These are phyloP conservation scores for Colletotrichum agaves DNA, from an alignment of 2,329 filamentous ascomycete species.

Conservation along the genomic window DNA sequence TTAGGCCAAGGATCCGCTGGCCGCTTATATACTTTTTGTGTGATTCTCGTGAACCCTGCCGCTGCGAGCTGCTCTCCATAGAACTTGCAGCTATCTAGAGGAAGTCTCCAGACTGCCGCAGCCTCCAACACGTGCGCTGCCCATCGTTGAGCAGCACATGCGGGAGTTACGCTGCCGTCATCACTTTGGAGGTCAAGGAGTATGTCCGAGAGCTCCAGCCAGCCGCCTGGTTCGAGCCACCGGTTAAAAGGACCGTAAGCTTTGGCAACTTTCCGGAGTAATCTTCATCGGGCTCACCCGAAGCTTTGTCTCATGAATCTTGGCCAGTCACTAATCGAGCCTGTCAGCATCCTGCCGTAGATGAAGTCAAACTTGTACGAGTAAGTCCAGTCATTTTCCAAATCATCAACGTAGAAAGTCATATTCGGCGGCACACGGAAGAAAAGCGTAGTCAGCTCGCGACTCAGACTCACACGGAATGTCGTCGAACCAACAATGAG, in stretches of 20 bases:
- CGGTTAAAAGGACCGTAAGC: constrained; percentile 23
- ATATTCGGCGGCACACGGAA: constrained; percentile 58
- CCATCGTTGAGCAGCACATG: constrained; percentile 47
- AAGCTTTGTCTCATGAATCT: constrained; percentile 51
- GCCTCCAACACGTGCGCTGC: constrained; percentile 45
- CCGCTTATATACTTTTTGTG: constrained; percentile 59
- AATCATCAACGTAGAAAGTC: constrained; percentile 57
- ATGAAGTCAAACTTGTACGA: constrained; percentile 53
- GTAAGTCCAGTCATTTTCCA: constrained; percentile 54
- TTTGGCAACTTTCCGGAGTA: too few relatives aligned
- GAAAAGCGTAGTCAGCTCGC: not conserved
- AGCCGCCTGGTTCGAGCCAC: constrained; percentile 55
- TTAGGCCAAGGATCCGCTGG: constrained; percentile 64
- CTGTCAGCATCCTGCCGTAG: constrained; percentile 52
- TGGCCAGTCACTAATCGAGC: constrained; percentile 48
- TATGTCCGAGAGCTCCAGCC: constrained; percentile 56
- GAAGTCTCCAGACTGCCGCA: constrained; percentile 44
- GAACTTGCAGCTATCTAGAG: constrained; percentile 42
- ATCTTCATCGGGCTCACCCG: constrained; percentile 38
- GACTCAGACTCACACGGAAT: not conserved
- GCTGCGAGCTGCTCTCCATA: constrained; percentile 56
- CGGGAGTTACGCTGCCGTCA: constrained; percentile 49
- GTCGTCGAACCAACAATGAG: constrained; percentile 43
- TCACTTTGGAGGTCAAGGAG: constrained; percentile 52
- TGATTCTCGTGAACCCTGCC: constrained; percentile 64